Conservation (phyloP, 2,329 filamentous ascomycete species). For the Venturia oleaginea region DNA sequence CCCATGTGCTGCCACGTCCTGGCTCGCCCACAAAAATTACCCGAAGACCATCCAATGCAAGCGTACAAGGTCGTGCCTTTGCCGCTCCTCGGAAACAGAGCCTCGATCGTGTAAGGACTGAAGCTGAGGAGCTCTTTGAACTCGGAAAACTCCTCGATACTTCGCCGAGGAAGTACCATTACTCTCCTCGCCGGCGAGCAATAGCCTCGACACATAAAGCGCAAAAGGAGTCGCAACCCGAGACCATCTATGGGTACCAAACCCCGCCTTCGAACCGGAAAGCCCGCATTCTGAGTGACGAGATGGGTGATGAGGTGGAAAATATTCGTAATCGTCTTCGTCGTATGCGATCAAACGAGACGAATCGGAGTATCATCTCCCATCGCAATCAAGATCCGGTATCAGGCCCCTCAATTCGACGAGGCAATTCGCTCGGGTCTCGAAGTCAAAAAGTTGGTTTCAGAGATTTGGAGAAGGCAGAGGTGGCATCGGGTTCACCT, state of each 20-base stretch:
- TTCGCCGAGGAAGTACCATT: conserved; percentile 34
- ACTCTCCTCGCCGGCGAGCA: conserved; percentile 10
- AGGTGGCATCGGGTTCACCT: not conserved
- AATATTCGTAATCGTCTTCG: conserved; percentile 10
- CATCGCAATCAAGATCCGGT: not conserved
- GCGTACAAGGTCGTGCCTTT: conserved; percentile 43
- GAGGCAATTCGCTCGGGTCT: not conserved
- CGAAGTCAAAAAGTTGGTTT: conserved; percentile 4
- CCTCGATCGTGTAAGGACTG: conserved; percentile 36
- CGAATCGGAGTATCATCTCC: conserved; percentile 8
- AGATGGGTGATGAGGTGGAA: conserved; percentile 11
- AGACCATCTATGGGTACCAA: conserved; percentile 17
- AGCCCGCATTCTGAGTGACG: conserved; percentile 16
- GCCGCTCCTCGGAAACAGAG: conserved; percentile 43
- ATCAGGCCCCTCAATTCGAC: not conserved
- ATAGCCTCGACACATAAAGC: conserved; percentile 6
- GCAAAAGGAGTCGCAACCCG: conserved; percentile 4
- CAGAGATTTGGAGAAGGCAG: conserved; percentile 10
- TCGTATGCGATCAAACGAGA: conserved; percentile 12
- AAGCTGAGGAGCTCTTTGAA: conserved; percentile 33
- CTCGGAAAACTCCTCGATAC: conserved; percentile 33
- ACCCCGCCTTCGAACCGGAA: conserved; percentile 21
- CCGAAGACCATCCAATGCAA: conserved; percentile 4
- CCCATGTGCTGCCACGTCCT: conserved; percentile 13
- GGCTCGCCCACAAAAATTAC: conserved; percentile 13